Conservation (phyloP, 192 early-diverging fungal species). For the Physocladia obscura region DNA sequence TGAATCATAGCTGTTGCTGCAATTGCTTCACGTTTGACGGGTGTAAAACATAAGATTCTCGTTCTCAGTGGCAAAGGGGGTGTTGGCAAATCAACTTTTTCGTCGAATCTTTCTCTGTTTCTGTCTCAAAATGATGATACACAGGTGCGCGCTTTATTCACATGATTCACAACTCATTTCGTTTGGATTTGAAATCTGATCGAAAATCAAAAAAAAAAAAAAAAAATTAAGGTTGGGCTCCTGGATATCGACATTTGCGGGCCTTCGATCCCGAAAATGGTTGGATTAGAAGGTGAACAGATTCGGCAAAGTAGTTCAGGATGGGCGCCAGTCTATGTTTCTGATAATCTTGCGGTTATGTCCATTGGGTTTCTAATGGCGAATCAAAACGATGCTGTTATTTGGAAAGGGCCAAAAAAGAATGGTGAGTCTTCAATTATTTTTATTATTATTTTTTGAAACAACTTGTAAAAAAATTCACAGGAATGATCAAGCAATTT, state of each 20-base stretch:
- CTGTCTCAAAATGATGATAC: constrained; percentile 40
- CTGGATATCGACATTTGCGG: constrained; percentile 98
- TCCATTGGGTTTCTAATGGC: constrained; percentile 93
- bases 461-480: no score
- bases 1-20: constrained; percentile 41
- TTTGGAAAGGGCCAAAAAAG: constrained; percentile 99
- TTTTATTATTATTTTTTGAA: no score
- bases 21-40: constrained; percentile 42
- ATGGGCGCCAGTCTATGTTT: constrained; percentile 59
- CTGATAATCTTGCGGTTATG: constrained; percentile 75
- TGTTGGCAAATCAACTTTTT: constrained; percentile 95
- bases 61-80: constrained; percentile 97
- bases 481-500: constrained; percentile 97
- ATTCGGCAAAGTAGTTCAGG: constrained; percentile 90
- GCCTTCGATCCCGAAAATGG: constrained; percentile 94
- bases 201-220: not conserved
- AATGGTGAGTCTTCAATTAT: no score
- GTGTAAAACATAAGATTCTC: constrained; percentile 83
- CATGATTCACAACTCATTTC: not conserved
- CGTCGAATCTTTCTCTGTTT: constrained; percentile 67
- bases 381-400: constrained; percentile 86
- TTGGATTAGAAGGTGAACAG: constrained; percentile 82
- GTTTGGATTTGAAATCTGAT: no score
- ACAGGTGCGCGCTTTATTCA: constrained; percentile 24
- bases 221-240: constrained; percentile 67